Evolutionary conservation across 2,329 filamentous ascomycete genomes (phyloP).

Genomic region (Fonsecaea multimorphosa): DNA sequence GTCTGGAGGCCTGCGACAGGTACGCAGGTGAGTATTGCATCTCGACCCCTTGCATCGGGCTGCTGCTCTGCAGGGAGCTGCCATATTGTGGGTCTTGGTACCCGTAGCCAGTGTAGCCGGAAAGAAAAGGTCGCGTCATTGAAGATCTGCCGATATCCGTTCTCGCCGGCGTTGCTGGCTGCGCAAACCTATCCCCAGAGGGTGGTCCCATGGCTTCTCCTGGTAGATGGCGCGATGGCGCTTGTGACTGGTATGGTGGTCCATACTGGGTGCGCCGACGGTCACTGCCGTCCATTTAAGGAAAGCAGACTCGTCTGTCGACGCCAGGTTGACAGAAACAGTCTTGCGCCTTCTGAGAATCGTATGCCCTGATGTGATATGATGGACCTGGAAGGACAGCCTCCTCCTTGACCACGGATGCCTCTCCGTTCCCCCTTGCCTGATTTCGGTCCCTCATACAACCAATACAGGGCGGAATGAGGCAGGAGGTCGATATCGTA

Average conservation of each 20-base stretch:
- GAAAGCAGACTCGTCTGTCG: conserved; percentile 30
- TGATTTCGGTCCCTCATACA: conserved; percentile 27
- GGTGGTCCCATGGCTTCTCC: conserved; percentile 50
- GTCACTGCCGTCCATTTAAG: conserved; percentile 77
- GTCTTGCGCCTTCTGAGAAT: neutral
- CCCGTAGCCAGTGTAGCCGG: conserved; percentile 58
- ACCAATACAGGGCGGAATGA: conserved; percentile 13
- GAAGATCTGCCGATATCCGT: conserved; percentile 46
- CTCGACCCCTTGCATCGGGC: conserved; percentile 56
- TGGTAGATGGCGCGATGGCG: conserved; percentile 36
- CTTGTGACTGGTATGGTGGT: conserved; percentile 65
- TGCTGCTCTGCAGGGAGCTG: conserved; percentile 55
- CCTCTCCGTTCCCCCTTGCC: conserved; percentile 27
- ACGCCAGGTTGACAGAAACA: conserved; percentile 34
- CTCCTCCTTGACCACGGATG: conserved; percentile 24
- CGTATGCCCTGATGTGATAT: conserved; percentile 19
- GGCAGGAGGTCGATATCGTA: conserved; percentile 9
- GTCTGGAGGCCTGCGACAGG: conserved; percentile 53
- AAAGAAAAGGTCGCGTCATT: conserved; percentile 46
- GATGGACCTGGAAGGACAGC: conserved; percentile 3
- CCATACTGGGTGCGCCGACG: conserved; percentile 77
- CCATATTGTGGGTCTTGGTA: conserved; percentile 61
- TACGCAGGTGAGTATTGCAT: conserved; percentile 74
- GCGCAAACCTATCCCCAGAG: conserved; percentile 55
- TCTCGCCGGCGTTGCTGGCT: conserved; percentile 47